Evolutionary conservation across 768 basidiomycete genomes (phyloP).

Genomic region (Hygrophoropsis aurantiaca): DNA sequence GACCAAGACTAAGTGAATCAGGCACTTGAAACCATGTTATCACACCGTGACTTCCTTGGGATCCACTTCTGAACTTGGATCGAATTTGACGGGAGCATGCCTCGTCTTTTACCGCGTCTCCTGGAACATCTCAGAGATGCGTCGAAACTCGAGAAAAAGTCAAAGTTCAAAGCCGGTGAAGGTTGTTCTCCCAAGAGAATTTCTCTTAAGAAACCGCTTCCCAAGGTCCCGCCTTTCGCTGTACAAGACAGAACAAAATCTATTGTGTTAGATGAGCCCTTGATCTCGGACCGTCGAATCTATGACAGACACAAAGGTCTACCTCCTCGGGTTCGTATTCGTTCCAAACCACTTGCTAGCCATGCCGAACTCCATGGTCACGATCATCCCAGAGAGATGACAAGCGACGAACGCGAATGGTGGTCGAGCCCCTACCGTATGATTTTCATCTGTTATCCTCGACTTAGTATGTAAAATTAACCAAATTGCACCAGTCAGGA

Average conservation of each 20-base stretch:
- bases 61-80: too few species aligned
- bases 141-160: conserved; percentile 6
- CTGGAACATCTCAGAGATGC: conserved; percentile 38
- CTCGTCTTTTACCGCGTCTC: conserved; percentile 71
- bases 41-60: too few species aligned
- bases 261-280: conserved; percentile 62
- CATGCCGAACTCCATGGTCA: conserved; percentile 13
- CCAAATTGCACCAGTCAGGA: conserved; percentile 51
- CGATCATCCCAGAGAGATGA: conserved; percentile 58
- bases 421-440: conserved; percentile 78
- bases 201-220: conserved; percentile 34
- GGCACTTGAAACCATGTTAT: too few species aligned
- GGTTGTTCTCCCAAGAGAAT: conserved; percentile 22
- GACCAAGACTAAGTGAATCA: too few species aligned
- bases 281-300: conserved; percentile 47
- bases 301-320: conserved; percentile 59
- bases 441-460: conserved; percentile 10
- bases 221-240: conserved; percentile 44
- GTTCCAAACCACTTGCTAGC: conserved; percentile 22
- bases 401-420: conserved; percentile 58
- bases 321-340: conserved; percentile 45
- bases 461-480: conserved; percentile 1
- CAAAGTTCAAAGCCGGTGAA: conserved; percentile 11
- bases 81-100: conserved; percentile 40
- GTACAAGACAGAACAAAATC: conserved; percentile 48